Evolutionary conservation across 2,329 filamentous ascomycete species (phyloP).

Genomic region (Colletotrichum limetticola): DNA sequence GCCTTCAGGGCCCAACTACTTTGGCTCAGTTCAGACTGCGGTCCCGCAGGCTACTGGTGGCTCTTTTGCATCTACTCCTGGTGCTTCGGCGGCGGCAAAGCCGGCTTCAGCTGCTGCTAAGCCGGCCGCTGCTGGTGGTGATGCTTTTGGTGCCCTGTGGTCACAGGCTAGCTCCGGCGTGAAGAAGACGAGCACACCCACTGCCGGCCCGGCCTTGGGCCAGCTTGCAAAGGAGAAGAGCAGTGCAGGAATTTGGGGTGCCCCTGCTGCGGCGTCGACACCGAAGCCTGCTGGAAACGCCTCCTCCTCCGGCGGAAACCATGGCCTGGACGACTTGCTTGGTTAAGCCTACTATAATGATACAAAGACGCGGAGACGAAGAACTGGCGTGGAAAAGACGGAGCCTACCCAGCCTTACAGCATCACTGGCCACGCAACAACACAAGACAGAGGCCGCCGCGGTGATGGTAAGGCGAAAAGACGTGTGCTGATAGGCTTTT

Average conservation of each 20-base stretch:
- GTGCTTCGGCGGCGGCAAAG: conserved; percentile 58
- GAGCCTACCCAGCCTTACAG: not conserved
- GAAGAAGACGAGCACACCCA: conserved; percentile 75
- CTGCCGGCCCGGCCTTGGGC: conserved; percentile 82
- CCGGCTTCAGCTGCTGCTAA: conserved; percentile 61
- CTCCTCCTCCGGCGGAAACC: conserved; percentile 29
- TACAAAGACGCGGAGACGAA: conserved; percentile 2
- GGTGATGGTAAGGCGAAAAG: not conserved
- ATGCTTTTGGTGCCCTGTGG: conserved; percentile 93
- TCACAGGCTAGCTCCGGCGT: conserved; percentile 77
- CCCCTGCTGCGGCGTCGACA: conserved; percentile 60
- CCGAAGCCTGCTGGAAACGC: conserved; percentile 42
- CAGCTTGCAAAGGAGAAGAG: conserved; percentile 99
- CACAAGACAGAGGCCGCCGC: conserved; percentile 18
- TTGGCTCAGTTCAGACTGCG: conserved; percentile 77
- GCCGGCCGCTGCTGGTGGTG: conserved; percentile 71
- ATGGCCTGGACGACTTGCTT: conserved; percentile 61
- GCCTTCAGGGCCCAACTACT: conserved; percentile 90
- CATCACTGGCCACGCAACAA: conserved; percentile 14
- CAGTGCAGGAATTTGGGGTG: conserved; percentile 92
- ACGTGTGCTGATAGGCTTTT: conserved; percentile 45
- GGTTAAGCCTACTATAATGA: conserved; percentile 45
- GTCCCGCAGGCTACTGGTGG: conserved; percentile 38
- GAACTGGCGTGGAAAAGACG: not conserved
- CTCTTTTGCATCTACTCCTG: conserved; percentile 37